Percentiles rank a stretch among this genome's conserved stretches.
phyloP scores from a whole-genome alignment of 371 early-diverging fungal genomes.

The Lichtheimia hyalospora region DNA sequence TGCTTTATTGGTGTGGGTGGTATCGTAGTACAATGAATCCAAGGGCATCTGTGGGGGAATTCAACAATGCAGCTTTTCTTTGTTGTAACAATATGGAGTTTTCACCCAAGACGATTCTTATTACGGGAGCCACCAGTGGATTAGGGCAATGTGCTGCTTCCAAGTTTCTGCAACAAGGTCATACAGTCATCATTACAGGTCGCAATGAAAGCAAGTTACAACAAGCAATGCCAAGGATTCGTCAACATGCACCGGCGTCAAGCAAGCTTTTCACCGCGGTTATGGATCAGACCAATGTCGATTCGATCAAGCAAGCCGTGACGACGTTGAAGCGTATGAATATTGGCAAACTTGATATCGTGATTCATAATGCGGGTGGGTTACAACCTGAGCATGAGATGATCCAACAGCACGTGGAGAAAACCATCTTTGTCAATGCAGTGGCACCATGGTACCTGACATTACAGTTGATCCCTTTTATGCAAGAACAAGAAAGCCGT shows the following conservation, averaged over 20 bases:
- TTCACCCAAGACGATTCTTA: slow-evolving; percentile 24
- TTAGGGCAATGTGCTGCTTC: slow-evolving; percentile 30
- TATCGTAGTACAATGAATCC: too few species aligned
- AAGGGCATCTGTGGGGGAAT: too few species aligned
- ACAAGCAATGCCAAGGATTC: background rate
- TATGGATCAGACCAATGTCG: slow-evolving; percentile 26
- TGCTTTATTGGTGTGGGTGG: too few species aligned
- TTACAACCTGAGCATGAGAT: slow-evolving; percentile 12
- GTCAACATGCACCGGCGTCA: background rate
- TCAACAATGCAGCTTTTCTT: too few species aligned
- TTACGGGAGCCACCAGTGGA: slow-evolving; percentile 40
- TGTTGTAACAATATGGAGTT: too few species aligned
- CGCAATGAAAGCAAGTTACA: slow-evolving; percentile 20
- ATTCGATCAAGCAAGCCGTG: slow-evolving; percentile 24
- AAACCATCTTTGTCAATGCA: slow-evolving; percentile 34
- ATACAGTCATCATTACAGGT: slow-evolving; percentile 41
- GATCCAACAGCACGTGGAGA: slow-evolving; percentile 16
- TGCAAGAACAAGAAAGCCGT: slow-evolving; percentile 19
- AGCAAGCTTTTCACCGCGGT: slow-evolving; percentile 4
- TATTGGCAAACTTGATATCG: slow-evolving; percentile 8
- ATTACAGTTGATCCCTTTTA: slow-evolving; percentile 21
- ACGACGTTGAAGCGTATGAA: slow-evolving; percentile 14
- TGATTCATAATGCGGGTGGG: slow-evolving; percentile 37
- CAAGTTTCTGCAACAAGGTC: slow-evolving; percentile 23
- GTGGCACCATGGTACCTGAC: slow-evolving; percentile 40